Evolutionary conservation across 108 stramenopile species (phyloP), one percentile per base, ranked within the genome.

Genomic region (Cyclotella sp.): DNA sequence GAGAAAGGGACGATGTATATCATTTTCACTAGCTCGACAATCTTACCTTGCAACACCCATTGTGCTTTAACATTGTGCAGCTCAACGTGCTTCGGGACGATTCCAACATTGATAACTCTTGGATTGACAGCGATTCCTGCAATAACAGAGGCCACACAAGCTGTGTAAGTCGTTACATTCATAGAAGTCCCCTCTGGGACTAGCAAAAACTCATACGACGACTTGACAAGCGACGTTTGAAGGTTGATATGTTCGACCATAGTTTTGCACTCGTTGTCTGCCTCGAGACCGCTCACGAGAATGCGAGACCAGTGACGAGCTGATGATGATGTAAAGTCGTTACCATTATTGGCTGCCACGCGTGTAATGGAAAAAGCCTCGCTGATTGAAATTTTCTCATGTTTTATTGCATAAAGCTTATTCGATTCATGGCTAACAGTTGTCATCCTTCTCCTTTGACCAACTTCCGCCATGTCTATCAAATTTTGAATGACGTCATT

Each of bases 331-430:
- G 55, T 21, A 0, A 27, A 12, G 16, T 43, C 41, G 2, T 41
- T 45, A 15, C 14, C 45, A 53, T 47, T 0, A 54, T 53, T 22
- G 39, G 9, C 4, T n/a, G 28, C 39, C 10, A 27, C 3, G 1
- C 46, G 16, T 13, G 73, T 73, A 34, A 73, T 54, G 19, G 73
- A 64, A 53, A 73, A 73, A 3, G 73, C 73, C 39, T 73, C 73
- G 42, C 27, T 26, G 0, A 73, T 53, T 14, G 73, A 54, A 29
- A 73, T 51, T 11, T 52, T 12, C 26, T 45, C 19, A 21, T 39
- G 46, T 30, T n/a, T 4, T 4, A 28, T 7, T 47, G 22, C n/a
- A 29, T 53, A 8, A 3, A 0, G 12, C 6, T 34, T 10, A n/a
- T 69, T 69, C n/a, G 8, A 24, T 27, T 9, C 41, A 0, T 54